A percentile compares a stretch with the other conserved stretches of the same genome.
These are phyloP conservation scores for Fusarium verticillioides DNA, from an alignment of 2,329 filamentous ascomycete genomes.

Conservation along the genomic window DNA sequence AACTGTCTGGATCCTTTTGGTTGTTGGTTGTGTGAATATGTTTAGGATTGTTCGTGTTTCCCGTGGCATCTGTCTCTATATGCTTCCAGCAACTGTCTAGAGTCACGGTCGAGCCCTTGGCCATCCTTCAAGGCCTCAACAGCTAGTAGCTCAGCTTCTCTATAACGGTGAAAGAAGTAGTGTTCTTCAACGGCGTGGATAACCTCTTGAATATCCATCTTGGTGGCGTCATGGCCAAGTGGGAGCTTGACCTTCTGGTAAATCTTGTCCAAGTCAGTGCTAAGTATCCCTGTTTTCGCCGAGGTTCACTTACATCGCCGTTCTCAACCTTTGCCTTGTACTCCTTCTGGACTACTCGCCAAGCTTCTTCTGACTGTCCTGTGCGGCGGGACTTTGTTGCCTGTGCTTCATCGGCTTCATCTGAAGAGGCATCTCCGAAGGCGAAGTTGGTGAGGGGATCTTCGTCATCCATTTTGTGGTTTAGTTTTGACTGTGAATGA, in stretches of 20 bases:
- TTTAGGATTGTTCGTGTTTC: slow-evolving; percentile 39
- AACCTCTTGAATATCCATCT: slow-evolving; percentile 61
- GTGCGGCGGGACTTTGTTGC: slow-evolving; percentile 49
- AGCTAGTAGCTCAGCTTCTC: slow-evolving; percentile 57
- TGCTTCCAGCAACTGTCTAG: slow-evolving; percentile 51
- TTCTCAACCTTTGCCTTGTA: slow-evolving; percentile 65
- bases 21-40: neutral
- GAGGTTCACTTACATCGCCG: slow-evolving; percentile 57
- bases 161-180: slow-evolving; percentile 63
- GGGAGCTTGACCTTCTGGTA: slow-evolving; percentile 57
- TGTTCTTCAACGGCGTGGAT: slow-evolving; percentile 68
- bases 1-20: neutral
- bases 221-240: slow-evolving; percentile 51
- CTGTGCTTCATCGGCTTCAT: slow-evolving; percentile 49
- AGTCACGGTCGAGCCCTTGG: slow-evolving; percentile 57
- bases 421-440: slow-evolving; percentile 50
- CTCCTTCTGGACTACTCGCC: slow-evolving; percentile 56
- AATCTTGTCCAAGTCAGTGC: slow-evolving; percentile 51
- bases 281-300: neutral
- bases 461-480: slow-evolving; percentile 45
- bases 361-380: slow-evolving; percentile 62
- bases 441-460: slow-evolving; percentile 47
- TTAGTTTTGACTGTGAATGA: neutral
- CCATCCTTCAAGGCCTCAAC: slow-evolving; percentile 47
- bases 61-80: slow-evolving; percentile 57